phyloP scores from a whole-genome alignment of 1,139 yeast genomes.

The Trichomonascaceae sp. region DNA sequence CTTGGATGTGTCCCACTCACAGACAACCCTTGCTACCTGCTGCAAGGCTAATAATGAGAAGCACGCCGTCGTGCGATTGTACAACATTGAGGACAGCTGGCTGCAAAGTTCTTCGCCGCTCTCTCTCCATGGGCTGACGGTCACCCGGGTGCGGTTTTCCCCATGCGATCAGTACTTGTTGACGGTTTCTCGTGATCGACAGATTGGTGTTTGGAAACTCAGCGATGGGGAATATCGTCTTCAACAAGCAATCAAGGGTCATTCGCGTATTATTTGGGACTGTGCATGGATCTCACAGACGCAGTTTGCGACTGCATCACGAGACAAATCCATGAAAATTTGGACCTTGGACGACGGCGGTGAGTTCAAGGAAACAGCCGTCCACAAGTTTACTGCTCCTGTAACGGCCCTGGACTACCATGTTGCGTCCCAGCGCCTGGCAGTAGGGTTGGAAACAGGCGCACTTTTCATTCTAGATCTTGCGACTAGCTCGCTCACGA shows the following conservation, averaged over 20 bases:
- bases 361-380: slow-evolving; percentile 11
- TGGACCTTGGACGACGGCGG: slow-evolving; percentile 38
- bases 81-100: slow-evolving; percentile 47
- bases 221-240: slow-evolving; percentile 29
- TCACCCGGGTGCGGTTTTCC: slow-evolving; percentile 71
- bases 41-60: slow-evolving; percentile 74
- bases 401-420: slow-evolving; percentile 63
- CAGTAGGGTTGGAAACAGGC: slow-evolving; percentile 69
- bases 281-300: slow-evolving; percentile 49
- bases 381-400: slow-evolving; percentile 31
- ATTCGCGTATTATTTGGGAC: slow-evolving; percentile 90
- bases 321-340: slow-evolving; percentile 67
- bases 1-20: slow-evolving; percentile 56
- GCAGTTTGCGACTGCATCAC: slow-evolving; percentile 65
- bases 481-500: slow-evolving; percentile 14
- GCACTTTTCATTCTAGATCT: slow-evolving; percentile 21
- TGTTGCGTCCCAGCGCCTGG: slow-evolving; percentile 29
- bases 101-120: slow-evolving; percentile 37
- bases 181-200: slow-evolving; percentile 86
- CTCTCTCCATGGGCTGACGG: slow-evolving; percentile 68
- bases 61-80: slow-evolving; percentile 78
- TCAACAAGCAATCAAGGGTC: slow-evolving; percentile 54
- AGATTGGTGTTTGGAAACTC: slow-evolving; percentile 58
- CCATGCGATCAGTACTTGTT: slow-evolving; percentile 53
- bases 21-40: slow-evolving; percentile 69